Base-by-base conservation (phyloP, 306 rosid genomes). In the Boehmeria nivea region DNA sequence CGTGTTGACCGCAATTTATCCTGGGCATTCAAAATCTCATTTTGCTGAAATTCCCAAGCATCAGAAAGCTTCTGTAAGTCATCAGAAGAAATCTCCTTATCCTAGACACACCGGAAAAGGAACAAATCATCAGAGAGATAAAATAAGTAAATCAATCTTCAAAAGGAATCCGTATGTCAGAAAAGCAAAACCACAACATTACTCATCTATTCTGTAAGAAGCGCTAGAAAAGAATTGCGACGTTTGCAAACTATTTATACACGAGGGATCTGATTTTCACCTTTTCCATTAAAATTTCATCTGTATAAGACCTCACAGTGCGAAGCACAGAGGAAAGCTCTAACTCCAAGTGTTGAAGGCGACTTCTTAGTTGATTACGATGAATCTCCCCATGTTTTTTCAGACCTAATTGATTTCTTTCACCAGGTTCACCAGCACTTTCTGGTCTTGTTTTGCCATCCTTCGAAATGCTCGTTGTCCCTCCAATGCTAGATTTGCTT, bases 31-130 rank as follows among this genome's bases (percentile, higher is more conserved):
- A 83, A 71, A 40, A 85, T 76, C 80, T 83, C 89, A 69, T 67
- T 79, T 75, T 85, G 87, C 83, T 75, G 89, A 72, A 89, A 89
- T 67, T 85, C 97, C 77, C 80, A 85, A 12, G 67, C 72, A 73
- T 89, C 89, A 2, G 76, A 78, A 68, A 78, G 76, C 63, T 75
- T 67, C 71, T 12, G 78, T 54, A 74, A 62, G 51, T 81, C 83
- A 59, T 71, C 81, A 18, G 86, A 73, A 59, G 78, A 64, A 76
- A 60, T 62, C 69, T 74, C 64, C 52, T 54, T 78, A 54, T 26
- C 95, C 98, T 87, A 59, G 48, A 57, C 37, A 51, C 12, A 51
- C 55, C 31, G 5, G 34, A 28, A 28, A 28, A 28, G 34, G 34
- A 28, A 28, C 8, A 28, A 28, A 3, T 28, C 8, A 28, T 28